A percentile compares a stretch with the other conserved stretches of the same genome.
These are phyloP conservation scores for Xeromyces bisporus DNA, from an alignment of 495 filamentous ascomycete genomes.

Conservation along the genomic window DNA sequence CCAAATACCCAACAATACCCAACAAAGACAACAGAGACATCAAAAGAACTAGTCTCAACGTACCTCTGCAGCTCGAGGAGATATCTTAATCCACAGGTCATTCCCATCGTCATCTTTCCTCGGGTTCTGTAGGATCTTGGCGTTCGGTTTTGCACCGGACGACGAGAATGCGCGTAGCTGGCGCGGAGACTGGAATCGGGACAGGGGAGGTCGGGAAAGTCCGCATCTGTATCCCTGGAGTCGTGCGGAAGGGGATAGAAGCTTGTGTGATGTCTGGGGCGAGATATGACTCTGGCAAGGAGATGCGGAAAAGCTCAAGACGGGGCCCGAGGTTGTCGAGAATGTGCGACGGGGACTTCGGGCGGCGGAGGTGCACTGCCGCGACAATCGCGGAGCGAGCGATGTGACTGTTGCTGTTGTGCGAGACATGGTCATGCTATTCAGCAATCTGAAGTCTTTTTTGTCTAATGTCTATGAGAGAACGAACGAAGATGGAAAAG, in stretches of 20 bases:
- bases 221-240: background rate
- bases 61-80: slow-evolving; percentile 64
- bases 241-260: background rate
- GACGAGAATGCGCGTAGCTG: slow-evolving; percentile 12
- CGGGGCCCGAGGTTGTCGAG: slow-evolving; percentile 15
- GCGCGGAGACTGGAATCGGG: slow-evolving; percentile 12
- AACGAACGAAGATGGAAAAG: too few relatives aligned
- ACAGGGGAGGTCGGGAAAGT: background rate
- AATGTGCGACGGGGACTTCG: slow-evolving; percentile 5
- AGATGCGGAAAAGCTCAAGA: slow-evolving; percentile 21
- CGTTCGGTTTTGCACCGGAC: too few relatives aligned
- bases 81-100: slow-evolving; percentile 63
- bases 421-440: slow-evolving; percentile 24
- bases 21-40: background rate
- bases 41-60: slow-evolving; percentile 12
- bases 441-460: too few relatives aligned
- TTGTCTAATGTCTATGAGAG: too few relatives aligned
- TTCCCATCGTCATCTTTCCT: slow-evolving; percentile 57
- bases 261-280: slow-evolving; percentile 2
- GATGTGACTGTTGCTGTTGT: slow-evolving; percentile 12
- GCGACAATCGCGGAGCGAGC: slow-evolving; percentile 10
- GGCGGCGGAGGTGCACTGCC: background rate
- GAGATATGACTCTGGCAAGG: slow-evolving; percentile 9
- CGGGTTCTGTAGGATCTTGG: slow-evolving; percentile 22
- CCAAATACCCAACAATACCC: slow-evolving; percentile 1